Base-by-base conservation (phyloP, 176 grass and related monocot genomes). In the Aegilops tauschii region DNA sequence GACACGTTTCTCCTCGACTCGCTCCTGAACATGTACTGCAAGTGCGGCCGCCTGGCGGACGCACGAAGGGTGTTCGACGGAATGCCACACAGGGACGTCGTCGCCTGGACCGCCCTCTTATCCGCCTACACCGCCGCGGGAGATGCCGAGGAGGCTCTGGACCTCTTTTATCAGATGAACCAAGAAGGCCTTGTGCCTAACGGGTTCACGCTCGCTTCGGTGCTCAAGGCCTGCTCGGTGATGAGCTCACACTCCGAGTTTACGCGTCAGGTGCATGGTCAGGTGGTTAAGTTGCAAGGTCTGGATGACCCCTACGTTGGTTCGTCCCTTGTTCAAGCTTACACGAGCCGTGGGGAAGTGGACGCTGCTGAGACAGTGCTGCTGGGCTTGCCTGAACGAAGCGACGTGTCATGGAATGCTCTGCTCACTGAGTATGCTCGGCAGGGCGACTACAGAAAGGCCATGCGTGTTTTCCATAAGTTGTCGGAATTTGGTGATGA, bases 21-120 rank as follows among this genome's bases (percentile, higher is more conserved):
- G 9, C 79, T 80, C 44, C 82, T 85, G 40, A 61, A 73, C 64
- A 35, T 59, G 78, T 82, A 50, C 8, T 79, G 80, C n/a, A 78
- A 71, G 69, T 83, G 73, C 11, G 77, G 71, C 30, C 36, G 77
- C 47, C 42, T 89, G 2, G 14, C 8, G 11, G 35, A 56, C 18
- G 90, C 82, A 37, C 79, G 42, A 44, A 82, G 8, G 12, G 21
- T 90, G 90, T 92, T 94, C 52, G 93, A 90, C 20, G 61, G 35
- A 65, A 90, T 86, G 93, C 93, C 87, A 52, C 80, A 80, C 11
- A 32, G 87, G 29, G 85, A 82, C 58, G 61, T 89, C 63, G 73
- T 80, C 25, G 84, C 69, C 21, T 73, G 81, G 87, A 87, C 70
- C 27, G n/a, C 83, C 49, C 54, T 86, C 58, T 42, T 93, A 10